Evolutionary conservation across 2,329 filamentous ascomycete species (phyloP), one percentile per base, ranked within the genome.

Genomic region (Trichoderma atroviride): DNA sequence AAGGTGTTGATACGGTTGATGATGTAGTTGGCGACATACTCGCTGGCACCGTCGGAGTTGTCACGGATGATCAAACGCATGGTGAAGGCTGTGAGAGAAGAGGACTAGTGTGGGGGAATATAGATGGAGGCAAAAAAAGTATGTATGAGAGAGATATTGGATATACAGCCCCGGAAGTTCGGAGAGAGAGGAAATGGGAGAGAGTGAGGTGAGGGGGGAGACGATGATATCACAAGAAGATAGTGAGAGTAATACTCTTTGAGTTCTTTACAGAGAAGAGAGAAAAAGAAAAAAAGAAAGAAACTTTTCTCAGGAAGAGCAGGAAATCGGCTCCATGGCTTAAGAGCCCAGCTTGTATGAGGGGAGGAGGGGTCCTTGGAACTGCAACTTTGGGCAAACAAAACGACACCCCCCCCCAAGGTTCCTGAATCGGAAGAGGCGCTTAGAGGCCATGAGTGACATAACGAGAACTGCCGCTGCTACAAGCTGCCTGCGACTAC

Each of bases 41-140:
- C 84, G 76, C 92, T 92, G 69, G 91, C 91, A 71, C 86, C 83
- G 67, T 85, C 80, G 74, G 90, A 85, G 76, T 93, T 86, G 79
- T 94, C 89, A 78, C 92, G 87, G 78, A 96, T 92, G 80, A 96
- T 94, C 76, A 96, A 88, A 83, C 92, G 90, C 92, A 93, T 96
- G 78, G 71, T 69, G 73, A 71, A 58, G 62, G 68, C 64, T 71
- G 70, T 50, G 71, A 69, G 70, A 66, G 71, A 73, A 69, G 71
- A 70, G 71, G 52, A 4, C 29, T 57, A 61, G 47, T 52, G 31
- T 55, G 47, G 33, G 27, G 35, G 50, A 43, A 56, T 19, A 27
- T 13, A 68, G 57, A 40, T 1, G 7, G 14, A 53, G n/a, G 24
- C 27, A 59, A n/a, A 33, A 29, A 63, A 52, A 52, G n/a, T n/a